phyloP scores from a whole-genome alignment of 2,329 filamentous ascomycete species.

The Albophoma yamanashiensis region DNA sequence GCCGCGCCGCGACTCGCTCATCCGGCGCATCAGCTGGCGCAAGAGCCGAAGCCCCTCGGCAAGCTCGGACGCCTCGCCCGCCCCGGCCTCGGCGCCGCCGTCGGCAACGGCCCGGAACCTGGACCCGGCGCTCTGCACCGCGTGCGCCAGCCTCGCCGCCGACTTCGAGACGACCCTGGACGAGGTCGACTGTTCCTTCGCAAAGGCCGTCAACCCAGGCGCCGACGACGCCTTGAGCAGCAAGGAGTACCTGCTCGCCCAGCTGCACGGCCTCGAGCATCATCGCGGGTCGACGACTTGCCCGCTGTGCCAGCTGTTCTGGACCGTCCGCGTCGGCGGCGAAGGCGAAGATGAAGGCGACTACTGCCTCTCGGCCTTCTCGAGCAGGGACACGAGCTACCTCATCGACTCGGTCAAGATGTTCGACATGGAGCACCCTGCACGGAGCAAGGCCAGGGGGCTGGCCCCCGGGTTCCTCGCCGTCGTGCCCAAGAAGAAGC shows the following conservation, averaged over 20 bases:
- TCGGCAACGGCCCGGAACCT: conserved; percentile 12
- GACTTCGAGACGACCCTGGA: conserved; percentile 22
- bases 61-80: conserved; percentile 16
- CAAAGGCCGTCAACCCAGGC: conserved; percentile 14
- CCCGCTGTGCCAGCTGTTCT: conserved; percentile 23
- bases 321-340: conserved; percentile 20
- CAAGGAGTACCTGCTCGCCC: conserved; percentile 17
- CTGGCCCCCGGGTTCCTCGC: conserved; percentile 19
- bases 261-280: conserved; percentile 18
- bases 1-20: conserved; percentile 19
- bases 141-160: conserved; percentile 19
- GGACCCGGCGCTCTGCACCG: conserved; percentile 18
- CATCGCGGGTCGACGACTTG: conserved; percentile 21
- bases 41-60: conserved; percentile 24
- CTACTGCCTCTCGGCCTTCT: conserved; percentile 20
- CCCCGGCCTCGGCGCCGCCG: not conserved
- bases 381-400: conserved; percentile 22
- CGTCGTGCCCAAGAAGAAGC: conserved; percentile 21
- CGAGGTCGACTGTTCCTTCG: conserved; percentile 19
- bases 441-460: conserved; percentile 16
- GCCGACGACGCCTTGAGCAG: conserved; percentile 20
- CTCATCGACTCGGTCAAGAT: conserved; percentile 19
- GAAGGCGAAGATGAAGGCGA: conserved; percentile 18
- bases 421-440: conserved; percentile 19
- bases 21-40: conserved; percentile 24